These are phyloP conservation scores for Spinellus fusiger DNA, from an alignment of 192 early-diverging fungal genomes.

Conservation along the genomic window DNA sequence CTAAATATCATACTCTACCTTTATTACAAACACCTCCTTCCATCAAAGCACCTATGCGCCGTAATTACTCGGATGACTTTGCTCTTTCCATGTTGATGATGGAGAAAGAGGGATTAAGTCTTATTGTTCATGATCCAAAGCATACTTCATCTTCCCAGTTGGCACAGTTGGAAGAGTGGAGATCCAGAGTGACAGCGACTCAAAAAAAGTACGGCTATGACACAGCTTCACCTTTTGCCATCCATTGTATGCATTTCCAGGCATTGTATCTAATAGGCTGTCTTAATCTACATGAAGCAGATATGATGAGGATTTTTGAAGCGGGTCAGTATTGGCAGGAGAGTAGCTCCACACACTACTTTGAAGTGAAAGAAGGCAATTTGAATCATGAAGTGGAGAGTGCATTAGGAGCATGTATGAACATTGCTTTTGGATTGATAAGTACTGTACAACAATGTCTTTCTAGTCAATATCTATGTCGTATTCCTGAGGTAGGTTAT, in stretches of 20 bases:
- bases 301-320: not conserved
- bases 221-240: not conserved
- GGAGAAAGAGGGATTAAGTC: not conserved
- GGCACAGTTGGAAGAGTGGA: not conserved
- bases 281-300: not conserved
- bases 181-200: not conserved
- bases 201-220: not conserved
- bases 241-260: not conserved
- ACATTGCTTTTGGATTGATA: slow-evolving; percentile 2
- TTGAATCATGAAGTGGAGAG: not conserved
- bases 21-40: not conserved
- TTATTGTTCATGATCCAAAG: not conserved
- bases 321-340: not conserved
- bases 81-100: not conserved
- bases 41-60: not conserved
- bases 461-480: not conserved
- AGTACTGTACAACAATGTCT: not conserved
- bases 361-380: not conserved
- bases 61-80: not conserved
- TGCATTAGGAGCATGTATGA: not conserved
- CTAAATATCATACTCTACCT: not conserved
- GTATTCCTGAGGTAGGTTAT: not conserved
- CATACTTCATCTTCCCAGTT: not conserved
- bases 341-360: not conserved
- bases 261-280: not conserved